These are phyloP conservation scores for Penicillium rolfsii DNA, from an alignment of 2,329 filamentous ascomycete species.

Conservation along the genomic window DNA sequence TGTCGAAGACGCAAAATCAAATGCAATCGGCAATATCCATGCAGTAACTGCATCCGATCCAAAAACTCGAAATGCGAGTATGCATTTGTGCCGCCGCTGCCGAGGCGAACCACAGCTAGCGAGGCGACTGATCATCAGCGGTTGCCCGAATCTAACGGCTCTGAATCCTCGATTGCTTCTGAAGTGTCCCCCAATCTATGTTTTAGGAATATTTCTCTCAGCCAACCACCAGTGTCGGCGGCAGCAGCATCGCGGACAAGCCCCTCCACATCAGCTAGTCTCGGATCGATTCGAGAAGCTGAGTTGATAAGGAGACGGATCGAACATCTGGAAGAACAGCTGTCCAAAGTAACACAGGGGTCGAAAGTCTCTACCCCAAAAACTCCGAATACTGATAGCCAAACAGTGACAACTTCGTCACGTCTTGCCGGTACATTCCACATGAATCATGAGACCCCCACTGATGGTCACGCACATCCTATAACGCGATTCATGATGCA, in stretches of 20 bases:
- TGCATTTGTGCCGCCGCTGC: constrained; percentile 15
- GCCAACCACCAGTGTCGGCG: constrained; percentile 13
- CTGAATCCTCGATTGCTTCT: not conserved
- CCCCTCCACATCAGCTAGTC: constrained; percentile 30
- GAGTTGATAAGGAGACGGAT: constrained; percentile 48
- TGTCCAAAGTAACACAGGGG: constrained; percentile 35
- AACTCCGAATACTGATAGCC: constrained; percentile 37
- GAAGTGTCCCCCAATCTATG: constrained; percentile 5
- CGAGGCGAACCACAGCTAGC: constrained; percentile 8
- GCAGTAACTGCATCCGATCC: constrained; percentile 59
- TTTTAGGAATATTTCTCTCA: constrained; percentile 14
- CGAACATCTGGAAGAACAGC: constrained; percentile 50
- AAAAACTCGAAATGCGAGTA: constrained; percentile 33
- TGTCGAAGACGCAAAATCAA: constrained; percentile 65
- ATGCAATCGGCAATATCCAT: constrained; percentile 63
- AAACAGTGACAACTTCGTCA: constrained; percentile 34
- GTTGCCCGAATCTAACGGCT: not conserved
- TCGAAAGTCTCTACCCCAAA: constrained; percentile 16
- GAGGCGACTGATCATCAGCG: not conserved
- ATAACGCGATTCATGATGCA: constrained; percentile 52
- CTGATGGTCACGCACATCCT: constrained; percentile 35
- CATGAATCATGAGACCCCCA: constrained; percentile 44
- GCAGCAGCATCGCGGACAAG: constrained; percentile 15
- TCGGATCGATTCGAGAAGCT: constrained; percentile 36
- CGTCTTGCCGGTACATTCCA: constrained; percentile 50